Conservation (phyloP, 768 basidiomycete genomes). For the Phallus indusiatus region DNA sequence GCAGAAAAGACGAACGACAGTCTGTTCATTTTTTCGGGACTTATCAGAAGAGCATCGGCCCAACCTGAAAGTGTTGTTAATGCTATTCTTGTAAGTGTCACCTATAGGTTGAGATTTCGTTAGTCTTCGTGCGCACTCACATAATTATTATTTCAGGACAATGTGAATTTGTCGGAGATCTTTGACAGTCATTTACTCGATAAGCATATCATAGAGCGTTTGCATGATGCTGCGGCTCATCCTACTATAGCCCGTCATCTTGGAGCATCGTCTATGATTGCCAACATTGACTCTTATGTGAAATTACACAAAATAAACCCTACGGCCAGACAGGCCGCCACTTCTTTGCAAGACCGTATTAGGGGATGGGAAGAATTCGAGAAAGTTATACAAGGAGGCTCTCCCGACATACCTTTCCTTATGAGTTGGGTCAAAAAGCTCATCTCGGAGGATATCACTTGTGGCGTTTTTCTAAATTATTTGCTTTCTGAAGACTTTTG, state of each 20-base stretch:
- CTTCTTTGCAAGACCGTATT: constrained; percentile 40
- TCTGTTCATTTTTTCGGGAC: not conserved
- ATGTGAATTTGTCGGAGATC: constrained; percentile 6
- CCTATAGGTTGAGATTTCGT: not conserved
- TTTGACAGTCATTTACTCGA: constrained; percentile 4
- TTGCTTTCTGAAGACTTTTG: not conserved
- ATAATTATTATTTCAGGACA: not conserved
- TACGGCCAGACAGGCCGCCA: constrained; percentile 35
- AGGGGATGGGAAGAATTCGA: constrained; percentile 52
- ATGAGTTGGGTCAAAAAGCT: constrained; percentile 39
- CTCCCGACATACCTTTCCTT: constrained; percentile 41
- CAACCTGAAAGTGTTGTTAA: not conserved
- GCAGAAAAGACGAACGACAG: constrained; percentile 29
- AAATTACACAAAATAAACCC: constrained; percentile 29
- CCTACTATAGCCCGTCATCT: constrained; percentile 8
- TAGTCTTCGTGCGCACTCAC: too few species aligned
- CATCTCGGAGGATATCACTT: constrained; percentile 5
- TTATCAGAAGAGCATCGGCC: constrained; percentile 1
- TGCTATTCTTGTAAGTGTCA: not conserved
- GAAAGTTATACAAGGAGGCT: constrained; percentile 46
- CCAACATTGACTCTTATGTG: constrained; percentile 22
- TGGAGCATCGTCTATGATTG: constrained; percentile 1
- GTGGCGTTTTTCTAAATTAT: constrained; percentile 7
- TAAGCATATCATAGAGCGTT: constrained; percentile 6
- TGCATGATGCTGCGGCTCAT: constrained; percentile 11